phyloP scores from a whole-genome alignment of 148 eudicot genomes.

The Mesembryanthemum crystallinum region DNA sequence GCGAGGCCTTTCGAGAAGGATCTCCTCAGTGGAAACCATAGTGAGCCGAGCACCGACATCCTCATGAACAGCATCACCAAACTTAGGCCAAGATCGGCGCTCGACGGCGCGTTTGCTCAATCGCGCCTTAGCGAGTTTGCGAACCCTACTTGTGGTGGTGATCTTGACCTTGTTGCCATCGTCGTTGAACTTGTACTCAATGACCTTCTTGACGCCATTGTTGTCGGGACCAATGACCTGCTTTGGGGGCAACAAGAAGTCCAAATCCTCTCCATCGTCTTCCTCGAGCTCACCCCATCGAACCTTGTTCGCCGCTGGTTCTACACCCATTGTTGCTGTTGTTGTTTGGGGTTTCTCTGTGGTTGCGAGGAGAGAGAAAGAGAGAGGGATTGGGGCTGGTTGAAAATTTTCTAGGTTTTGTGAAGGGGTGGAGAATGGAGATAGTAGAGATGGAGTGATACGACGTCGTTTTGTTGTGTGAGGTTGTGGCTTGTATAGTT shows the following conservation, averaged over 20 bases:
- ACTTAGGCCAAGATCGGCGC: slow-evolving; percentile 72
- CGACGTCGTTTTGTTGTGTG: too few species aligned
- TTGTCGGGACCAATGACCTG: slow-evolving; percentile 70
- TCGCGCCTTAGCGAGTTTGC: slow-evolving; percentile 63
- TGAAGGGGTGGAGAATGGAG: too few species aligned
- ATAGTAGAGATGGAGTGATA: too few species aligned
- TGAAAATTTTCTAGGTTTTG: too few species aligned
- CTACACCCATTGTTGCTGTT: too few species aligned
- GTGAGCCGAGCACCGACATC: slow-evolving; percentile 65
- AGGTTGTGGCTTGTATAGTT: too few species aligned
- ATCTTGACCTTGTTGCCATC: slow-evolving; percentile 69
- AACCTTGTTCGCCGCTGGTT: slow-evolving; percentile 29
- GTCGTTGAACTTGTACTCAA: slow-evolving; percentile 66
- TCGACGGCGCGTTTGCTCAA: slow-evolving; percentile 72
- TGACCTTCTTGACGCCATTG: slow-evolving; percentile 58
- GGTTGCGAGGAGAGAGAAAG: too few species aligned
- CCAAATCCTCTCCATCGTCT: slow-evolving; percentile 54
- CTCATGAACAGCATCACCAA: slow-evolving; percentile 76
- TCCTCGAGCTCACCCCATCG: slow-evolving; percentile 77
- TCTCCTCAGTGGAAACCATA: slow-evolving; percentile 79
- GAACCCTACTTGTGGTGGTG: slow-evolving; percentile 60
- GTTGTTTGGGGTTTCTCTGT: too few species aligned
- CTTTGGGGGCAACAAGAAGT: slow-evolving; percentile 58
- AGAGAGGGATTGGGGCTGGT: too few species aligned
- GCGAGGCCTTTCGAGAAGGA: slow-evolving; percentile 57